A percentile compares a stretch with the other conserved stretches of the same genome.
Evolutionary conservation across 2,329 filamentous ascomycete species (phyloP).

Genomic region (Pyricularia pennisetigena): DNA sequence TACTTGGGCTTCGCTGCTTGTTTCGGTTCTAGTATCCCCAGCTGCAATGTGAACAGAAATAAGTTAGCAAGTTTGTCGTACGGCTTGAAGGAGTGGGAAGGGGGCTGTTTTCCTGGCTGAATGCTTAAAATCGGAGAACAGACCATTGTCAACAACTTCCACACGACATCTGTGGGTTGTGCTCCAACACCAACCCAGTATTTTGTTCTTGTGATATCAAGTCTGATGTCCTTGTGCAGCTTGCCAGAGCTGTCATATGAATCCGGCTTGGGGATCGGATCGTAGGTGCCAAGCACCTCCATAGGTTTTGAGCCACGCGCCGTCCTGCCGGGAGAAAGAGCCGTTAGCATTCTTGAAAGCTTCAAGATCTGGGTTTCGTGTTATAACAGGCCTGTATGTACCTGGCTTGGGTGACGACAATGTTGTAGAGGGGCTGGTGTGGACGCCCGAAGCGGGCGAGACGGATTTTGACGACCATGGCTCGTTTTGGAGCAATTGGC

Average conservation of each 20-base stretch:
- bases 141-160: slow-evolving; percentile 79
- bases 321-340: slow-evolving; percentile 42
- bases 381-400: slow-evolving; percentile 30
- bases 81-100: not conserved
- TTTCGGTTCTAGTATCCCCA: not conserved
- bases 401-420: slow-evolving; percentile 89
- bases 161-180: slow-evolving; percentile 83
- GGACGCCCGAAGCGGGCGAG: slow-evolving; percentile 86
- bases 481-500: not conserved
- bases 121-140: slow-evolving; percentile 9
- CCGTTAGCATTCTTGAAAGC: not conserved
- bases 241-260: slow-evolving; percentile 52
- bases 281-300: slow-evolving; percentile 81
- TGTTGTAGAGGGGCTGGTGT: slow-evolving; percentile 93
- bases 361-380: not conserved
- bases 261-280: slow-evolving; percentile 54
- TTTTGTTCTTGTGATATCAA: slow-evolving; percentile 70
- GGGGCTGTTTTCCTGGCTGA: not conserved
- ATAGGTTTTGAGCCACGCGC: slow-evolving; percentile 81
- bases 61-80: not conserved
- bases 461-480: slow-evolving; percentile 88
- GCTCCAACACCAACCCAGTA: slow-evolving; percentile 98
- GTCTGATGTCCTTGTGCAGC: slow-evolving; percentile 82
- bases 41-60: not conserved
- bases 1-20: not conserved